Evolutionary conservation across 2,329 filamentous ascomycete genomes (phyloP).

Genomic region (Aphanocladium album): DNA sequence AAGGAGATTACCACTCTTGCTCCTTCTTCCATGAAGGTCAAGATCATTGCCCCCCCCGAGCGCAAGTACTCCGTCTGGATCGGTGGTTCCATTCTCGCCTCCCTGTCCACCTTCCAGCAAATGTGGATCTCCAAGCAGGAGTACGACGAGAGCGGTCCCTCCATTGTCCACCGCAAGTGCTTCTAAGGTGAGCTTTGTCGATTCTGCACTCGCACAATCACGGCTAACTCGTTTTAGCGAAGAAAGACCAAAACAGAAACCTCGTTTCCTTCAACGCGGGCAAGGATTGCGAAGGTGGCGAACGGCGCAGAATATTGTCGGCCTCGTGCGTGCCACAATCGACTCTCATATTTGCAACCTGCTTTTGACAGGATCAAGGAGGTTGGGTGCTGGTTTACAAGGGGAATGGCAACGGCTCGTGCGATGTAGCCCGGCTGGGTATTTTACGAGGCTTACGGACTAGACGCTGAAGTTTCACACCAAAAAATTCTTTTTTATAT

Average conservation of each 20-base stretch:
- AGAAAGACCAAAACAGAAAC: slow-evolving; percentile 28
- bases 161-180: slow-evolving; percentile 99
- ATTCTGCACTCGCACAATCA: too few species aligned
- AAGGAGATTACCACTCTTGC: slow-evolving; percentile 99
- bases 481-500: slow-evolving; percentile 40
- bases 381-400: slow-evolving; percentile 44
- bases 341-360: slow-evolving; percentile 54
- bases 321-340: slow-evolving; percentile 44
- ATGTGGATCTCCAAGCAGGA: slow-evolving; percentile 99
- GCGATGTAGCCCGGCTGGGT: slow-evolving; percentile 45
- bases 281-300: slow-evolving; percentile 42
- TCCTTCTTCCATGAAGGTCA: slow-evolving; percentile 99
- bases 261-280: slow-evolving; percentile 31
- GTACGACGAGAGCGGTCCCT: slow-evolving; percentile 99
- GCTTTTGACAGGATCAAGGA: slow-evolving; percentile 51
- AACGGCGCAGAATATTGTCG: slow-evolving; percentile 37
- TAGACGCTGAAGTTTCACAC: slow-evolving; percentile 52
- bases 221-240: slow-evolving; percentile 19
- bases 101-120: slow-evolving; percentile 99
- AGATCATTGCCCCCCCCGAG: slow-evolving; percentile 99
- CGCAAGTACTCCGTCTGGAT: slow-evolving; percentile 99
- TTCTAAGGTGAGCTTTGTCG: slow-evolving; percentile 70
- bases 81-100: slow-evolving; percentile 99
- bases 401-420: slow-evolving; percentile 43
- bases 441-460: slow-evolving; percentile 42